Percentiles rank a stretch among this genome's conserved stretches.
These are phyloP conservation scores for Arthrobotrys conoides DNA, from an alignment of 2,329 filamentous ascomycete species.

Conservation along the genomic window DNA sequence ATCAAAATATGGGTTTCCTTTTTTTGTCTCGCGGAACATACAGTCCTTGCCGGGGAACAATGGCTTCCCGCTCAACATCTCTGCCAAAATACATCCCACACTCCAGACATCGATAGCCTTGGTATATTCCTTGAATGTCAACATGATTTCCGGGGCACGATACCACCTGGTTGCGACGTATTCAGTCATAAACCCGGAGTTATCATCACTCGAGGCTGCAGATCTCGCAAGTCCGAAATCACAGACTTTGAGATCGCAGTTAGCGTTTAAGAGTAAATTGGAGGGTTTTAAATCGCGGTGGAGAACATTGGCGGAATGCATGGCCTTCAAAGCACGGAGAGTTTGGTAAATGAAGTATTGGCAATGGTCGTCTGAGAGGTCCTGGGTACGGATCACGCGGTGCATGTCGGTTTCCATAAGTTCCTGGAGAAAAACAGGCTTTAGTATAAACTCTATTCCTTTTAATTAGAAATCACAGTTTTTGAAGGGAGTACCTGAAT, in stretches of 20 bases:
- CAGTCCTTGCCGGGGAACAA: conserved; percentile 98
- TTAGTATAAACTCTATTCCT: conserved; percentile 1
- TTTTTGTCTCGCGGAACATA: conserved; percentile 70
- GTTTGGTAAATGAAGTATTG: conserved; percentile 99
- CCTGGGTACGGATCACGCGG: conserved; percentile 96
- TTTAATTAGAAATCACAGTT: background rate
- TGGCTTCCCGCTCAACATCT: conserved; percentile 99
- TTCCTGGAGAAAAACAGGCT: conserved; percentile 73
- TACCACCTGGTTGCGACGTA: conserved; percentile 99
- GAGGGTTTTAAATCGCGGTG: conserved; percentile 98
- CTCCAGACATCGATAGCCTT: conserved; percentile 99
- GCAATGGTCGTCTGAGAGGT: conserved; percentile 98
- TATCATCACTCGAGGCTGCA: conserved; percentile 96
- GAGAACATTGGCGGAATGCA: conserved; percentile 98
- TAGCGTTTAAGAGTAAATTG: conserved; percentile 95
- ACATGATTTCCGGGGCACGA: conserved; percentile 98
- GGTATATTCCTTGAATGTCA: conserved; percentile 99
- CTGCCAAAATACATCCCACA: conserved; percentile 95
- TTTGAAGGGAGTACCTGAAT: conserved; percentile 79
- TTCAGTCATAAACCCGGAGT: conserved; percentile 99
- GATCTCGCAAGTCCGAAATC: conserved; percentile 97
- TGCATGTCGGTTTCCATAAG: conserved; percentile 99
- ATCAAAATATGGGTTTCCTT: conserved; percentile 5
- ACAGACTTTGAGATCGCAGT: conserved; percentile 98
- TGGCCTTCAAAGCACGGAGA: conserved; percentile 94